phyloP scores from a whole-genome alignment of 306 rosid genomes.

The Carpinus fangiana region DNA sequence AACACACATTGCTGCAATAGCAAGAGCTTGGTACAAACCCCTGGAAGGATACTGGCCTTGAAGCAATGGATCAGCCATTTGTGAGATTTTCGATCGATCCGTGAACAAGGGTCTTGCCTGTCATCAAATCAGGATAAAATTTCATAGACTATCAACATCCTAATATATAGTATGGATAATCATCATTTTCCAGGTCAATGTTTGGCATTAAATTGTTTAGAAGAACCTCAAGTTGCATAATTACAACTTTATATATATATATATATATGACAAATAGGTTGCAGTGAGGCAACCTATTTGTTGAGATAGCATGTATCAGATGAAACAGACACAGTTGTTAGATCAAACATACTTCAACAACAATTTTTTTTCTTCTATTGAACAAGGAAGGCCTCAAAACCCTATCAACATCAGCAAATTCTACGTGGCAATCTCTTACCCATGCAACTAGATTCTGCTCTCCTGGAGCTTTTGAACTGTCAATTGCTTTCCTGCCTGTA shows the following conservation, averaged over 20 bases:
- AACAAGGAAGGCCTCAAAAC: neutral
- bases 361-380: neutral
- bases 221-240: neutral
- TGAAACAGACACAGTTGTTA: neutral
- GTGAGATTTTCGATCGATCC: slow-evolving; percentile 57
- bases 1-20: slow-evolving; percentile 90
- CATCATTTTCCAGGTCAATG: neutral
- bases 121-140: slow-evolving; percentile 20
- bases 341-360: neutral
- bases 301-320: too few relatives aligned
- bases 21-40: slow-evolving; percentile 86
- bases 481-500: slow-evolving; percentile 90
- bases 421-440: slow-evolving; percentile 51
- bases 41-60: slow-evolving; percentile 86
- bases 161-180: neutral
- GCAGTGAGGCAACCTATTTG: too few relatives aligned
- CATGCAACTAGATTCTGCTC: slow-evolving; percentile 96
- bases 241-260: neutral
- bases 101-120: slow-evolving; percentile 91
- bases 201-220: neutral
- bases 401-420: neutral
- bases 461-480: slow-evolving; percentile 68
- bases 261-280: neutral
- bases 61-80: slow-evolving; percentile 82
- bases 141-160: neutral